A percentile compares a stretch with the other conserved stretches of the same genome.
These are phyloP conservation scores for Biancaea sappan DNA, from an alignment of 306 rosid genomes.

Conservation along the genomic window DNA sequence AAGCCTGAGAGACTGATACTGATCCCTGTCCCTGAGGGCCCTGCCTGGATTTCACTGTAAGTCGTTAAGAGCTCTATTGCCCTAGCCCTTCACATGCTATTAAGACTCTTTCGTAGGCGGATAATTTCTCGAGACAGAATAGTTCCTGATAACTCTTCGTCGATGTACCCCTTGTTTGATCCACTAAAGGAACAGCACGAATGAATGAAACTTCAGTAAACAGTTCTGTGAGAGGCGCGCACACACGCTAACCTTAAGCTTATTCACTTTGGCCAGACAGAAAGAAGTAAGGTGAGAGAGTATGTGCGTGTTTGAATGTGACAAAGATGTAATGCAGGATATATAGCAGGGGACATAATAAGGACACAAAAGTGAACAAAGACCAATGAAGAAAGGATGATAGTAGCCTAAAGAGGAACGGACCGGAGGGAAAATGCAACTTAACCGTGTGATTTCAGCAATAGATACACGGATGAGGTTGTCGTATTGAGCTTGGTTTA, in stretches of 20 bases:
- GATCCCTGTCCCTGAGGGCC: no score
- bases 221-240: no score
- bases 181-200: conserved; percentile 37
- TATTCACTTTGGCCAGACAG: conserved; percentile 45
- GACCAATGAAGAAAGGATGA: conserved; percentile 39
- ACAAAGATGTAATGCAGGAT: conserved; percentile 68
- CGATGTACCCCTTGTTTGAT: no score
- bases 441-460: no score
- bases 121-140: no score
- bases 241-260: no score
- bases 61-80: conserved; percentile 23
- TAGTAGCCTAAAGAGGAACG: conserved; percentile 39
- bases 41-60: background rate
- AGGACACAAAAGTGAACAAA: conserved; percentile 50
- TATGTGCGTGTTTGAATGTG: conserved; percentile 40
- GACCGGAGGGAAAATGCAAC: background rate
- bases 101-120: no score
- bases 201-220: conserved; percentile 78
- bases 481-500: no score
- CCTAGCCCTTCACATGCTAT: background rate
- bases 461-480: no score
- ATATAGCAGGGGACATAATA: conserved; percentile 46
- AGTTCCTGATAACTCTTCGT: no score
- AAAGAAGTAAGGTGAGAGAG: no score
- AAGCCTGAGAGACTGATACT: no score